phyloP scores from a whole-genome alignment of 768 basidiomycete genomes.

The Lentinula raphanica region DNA sequence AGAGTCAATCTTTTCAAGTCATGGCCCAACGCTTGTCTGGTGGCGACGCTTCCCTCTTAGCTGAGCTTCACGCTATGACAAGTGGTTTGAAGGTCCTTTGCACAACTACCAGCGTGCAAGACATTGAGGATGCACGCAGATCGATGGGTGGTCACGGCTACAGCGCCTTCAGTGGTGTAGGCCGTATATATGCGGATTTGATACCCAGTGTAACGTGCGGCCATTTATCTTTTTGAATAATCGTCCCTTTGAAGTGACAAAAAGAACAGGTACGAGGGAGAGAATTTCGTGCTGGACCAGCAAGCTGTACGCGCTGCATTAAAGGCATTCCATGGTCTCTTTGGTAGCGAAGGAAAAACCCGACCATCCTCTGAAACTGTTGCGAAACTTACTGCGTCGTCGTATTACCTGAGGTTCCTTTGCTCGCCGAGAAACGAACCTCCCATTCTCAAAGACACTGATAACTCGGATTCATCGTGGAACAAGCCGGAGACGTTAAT shows the following conservation, averaged over 20 bases:
- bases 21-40: constrained; percentile 44
- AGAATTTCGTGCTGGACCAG: constrained; percentile 71
- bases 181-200: constrained; percentile 58
- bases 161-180: constrained; percentile 64
- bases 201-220: constrained; percentile 61
- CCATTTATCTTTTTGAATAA: not conserved
- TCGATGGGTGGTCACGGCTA: constrained; percentile 78
- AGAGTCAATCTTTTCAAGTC: constrained; percentile 47
- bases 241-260: not conserved
- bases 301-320: constrained; percentile 71
- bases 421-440: constrained; percentile 17
- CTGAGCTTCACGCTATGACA: constrained; percentile 67
- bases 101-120: constrained; percentile 44
- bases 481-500: constrained; percentile 34
- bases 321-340: constrained; percentile 44
- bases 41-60: constrained; percentile 59
- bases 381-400: constrained; percentile 39
- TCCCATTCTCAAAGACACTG: not conserved
- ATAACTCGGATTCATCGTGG: constrained; percentile 23
- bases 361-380: not conserved
- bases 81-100: constrained; percentile 65
- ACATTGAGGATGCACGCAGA: constrained; percentile 61
- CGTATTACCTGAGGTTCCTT: constrained; percentile 54
- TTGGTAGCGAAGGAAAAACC: not conserved
- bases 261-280: constrained; percentile 60